Base-by-base conservation (phyloP, 805 yeast species). In the Starmerella apicola region DNA sequence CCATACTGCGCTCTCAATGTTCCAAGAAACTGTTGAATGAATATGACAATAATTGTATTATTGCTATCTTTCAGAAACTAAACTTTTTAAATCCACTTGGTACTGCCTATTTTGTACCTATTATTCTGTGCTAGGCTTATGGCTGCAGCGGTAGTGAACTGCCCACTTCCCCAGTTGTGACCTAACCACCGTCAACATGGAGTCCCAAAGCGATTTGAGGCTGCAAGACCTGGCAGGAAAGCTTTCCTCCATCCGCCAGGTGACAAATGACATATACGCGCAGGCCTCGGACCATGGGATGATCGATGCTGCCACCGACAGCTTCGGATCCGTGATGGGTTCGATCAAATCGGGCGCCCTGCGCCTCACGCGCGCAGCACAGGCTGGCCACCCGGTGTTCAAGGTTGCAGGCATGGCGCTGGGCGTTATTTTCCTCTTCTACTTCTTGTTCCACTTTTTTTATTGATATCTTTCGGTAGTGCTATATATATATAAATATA, bases 231-330 rank as follows among this genome's bases (percentile, higher is more conserved):
- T 80, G 18, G 81, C 86, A 2, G 66, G 69, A 37, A 80, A 80
- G 55, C 63, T 80, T 28, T 68, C 82, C 1, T 67, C 76, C 1
- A 70, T 80, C 49, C 69, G 81, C 44, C 65, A 66, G 41, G 73
- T 81, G 20, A 79, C 83, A 38, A 71, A 71, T 46, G 88, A 80
- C 43, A 76, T 80, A 27, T 73, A 78, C 49, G 60, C 63, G 39
- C 78, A 75, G 48, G 80, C 88, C 1, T 64, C 68, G 16, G 75
- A 74, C 43, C 56, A 55, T 38, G 55, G 59, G 25, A 41, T 62
- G 17, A 56, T 65, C 17, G 68, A 65, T 39, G 47, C 60, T 5
- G 60, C 67, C n/a, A 66, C 71, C 28, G 69, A 70, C 41, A 66
- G 75, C n/a, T 66, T 79, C 57, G 61, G 68, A 42, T 52, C 64